Conservation (phyloP, 1,284 basidiomycete genomes). For the Ganoderma resinaceum region DNA sequence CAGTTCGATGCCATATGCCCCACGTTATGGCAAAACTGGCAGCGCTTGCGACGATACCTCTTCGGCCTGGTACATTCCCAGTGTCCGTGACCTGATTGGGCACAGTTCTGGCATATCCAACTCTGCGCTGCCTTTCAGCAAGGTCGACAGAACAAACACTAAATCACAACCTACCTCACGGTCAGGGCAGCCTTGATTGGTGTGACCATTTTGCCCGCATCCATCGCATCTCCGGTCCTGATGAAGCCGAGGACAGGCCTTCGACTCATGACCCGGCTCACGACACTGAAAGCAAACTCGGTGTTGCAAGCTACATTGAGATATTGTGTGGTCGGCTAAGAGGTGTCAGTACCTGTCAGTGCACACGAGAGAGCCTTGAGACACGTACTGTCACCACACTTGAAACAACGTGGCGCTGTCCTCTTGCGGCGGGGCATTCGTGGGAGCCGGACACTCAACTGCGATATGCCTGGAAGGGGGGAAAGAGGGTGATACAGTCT, state of each 20-base stretch:
- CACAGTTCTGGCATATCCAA: slow-evolving; percentile 21
- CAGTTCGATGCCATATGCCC: slow-evolving; percentile 14
- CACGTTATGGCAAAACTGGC: slow-evolving; percentile 6
- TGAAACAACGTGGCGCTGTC: neutral
- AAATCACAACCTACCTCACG: neutral
- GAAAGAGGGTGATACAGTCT: neutral
- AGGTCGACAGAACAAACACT: neutral
- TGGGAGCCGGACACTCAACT: neutral
- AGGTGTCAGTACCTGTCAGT: neutral
- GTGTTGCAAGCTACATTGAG: neutral
- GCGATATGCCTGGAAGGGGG: neutral
- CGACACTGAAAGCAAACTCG: slow-evolving; percentile 2
- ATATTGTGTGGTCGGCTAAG: neutral
- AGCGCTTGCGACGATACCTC: slow-evolving; percentile 9
- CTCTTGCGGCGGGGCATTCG: neutral
- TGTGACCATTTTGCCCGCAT: slow-evolving; percentile 5
- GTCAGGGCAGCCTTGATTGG: neutral
- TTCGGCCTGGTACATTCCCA: slow-evolving; percentile 17
- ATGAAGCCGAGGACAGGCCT: neutral
- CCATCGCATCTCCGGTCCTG: slow-evolving; percentile 2
- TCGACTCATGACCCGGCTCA: neutral
- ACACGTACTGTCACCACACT: neutral
- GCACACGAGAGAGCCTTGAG: neutral
- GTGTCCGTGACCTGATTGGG: slow-evolving; percentile 9
- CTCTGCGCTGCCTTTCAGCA: neutral